Evolutionary conservation across 1,284 basidiomycete species (phyloP).

Genomic region (Ganoderma boninense): DNA sequence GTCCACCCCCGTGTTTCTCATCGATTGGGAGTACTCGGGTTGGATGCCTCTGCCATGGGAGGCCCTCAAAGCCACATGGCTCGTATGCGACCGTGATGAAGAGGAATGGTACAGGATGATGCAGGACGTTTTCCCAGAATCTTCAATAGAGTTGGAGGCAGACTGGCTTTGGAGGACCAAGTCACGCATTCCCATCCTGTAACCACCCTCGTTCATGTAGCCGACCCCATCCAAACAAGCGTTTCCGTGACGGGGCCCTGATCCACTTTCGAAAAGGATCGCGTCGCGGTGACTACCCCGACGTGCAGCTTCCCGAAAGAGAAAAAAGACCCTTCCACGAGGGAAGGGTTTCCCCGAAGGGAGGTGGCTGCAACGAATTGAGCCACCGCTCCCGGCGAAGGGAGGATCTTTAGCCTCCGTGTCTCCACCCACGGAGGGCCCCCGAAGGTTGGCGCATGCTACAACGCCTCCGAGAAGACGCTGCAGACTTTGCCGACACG

Average conservation of each 20-base stretch:
- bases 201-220: background rate
- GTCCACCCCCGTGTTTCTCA: background rate
- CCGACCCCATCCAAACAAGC: background rate
- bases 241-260: background rate
- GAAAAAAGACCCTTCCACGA: slow-evolving; percentile 4
- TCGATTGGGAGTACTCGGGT: background rate
- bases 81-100: background rate
- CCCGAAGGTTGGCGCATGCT: slow-evolving; percentile 3
- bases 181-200: background rate
- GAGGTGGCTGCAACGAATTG: background rate
- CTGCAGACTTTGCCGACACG: slow-evolving; percentile 6
- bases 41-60: background rate
- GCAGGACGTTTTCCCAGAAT: background rate
- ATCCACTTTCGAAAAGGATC: slow-evolving; percentile 8
- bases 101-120: background rate
- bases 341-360: background rate
- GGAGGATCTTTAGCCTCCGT: slow-evolving; percentile 7
- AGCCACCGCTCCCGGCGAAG: slow-evolving; percentile 1
- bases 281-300: background rate
- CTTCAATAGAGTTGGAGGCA: background rate
- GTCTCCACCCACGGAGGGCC: slow-evolving; percentile 7
- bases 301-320: slow-evolving; percentile 4
- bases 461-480: background rate
- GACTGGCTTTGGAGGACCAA: background rate
- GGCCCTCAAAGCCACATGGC: background rate